These are phyloP conservation scores for Cavenderia fasciculata DNA, from an alignment of 78 protist genomes.

Conservation along the genomic window DNA sequence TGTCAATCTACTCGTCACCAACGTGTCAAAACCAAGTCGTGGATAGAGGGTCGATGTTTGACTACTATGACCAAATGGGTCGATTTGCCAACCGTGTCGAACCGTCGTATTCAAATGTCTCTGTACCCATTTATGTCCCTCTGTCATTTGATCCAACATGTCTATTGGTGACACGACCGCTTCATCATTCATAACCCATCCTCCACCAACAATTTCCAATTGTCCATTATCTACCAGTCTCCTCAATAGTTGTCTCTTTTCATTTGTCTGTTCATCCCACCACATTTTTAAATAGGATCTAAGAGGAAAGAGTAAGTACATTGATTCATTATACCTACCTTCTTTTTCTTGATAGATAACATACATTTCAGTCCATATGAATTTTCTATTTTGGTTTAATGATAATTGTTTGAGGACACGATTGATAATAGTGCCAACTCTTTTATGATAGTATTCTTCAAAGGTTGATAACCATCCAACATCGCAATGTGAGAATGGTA, in stretches of 20 bases:
- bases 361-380: conserved; percentile 75
- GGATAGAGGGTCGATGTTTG: conserved; percentile 41
- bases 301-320: not conserved
- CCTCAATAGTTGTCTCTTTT: not conserved
- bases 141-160: conserved; percentile 87
- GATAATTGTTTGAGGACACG: not conserved
- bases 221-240: conserved; percentile 46
- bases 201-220: conserved; percentile 84
- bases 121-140: conserved; percentile 83
- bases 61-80: conserved; percentile 91
- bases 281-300: conserved; percentile 81
- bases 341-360: conserved; percentile 2
- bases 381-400: conserved; percentile 8
- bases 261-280: conserved; percentile 36
- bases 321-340: not conserved
- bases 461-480: conserved; percentile 80
- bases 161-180: conserved; percentile 64
- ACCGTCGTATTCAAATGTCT: conserved; percentile 55
- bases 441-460: conserved; percentile 45
- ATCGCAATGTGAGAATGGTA: conserved; percentile 85
- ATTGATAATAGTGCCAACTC: conserved; percentile 3
- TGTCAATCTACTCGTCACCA: conserved; percentile 82
- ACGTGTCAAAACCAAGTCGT: conserved; percentile 57
- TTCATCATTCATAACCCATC: conserved; percentile 91
- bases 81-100: conserved; percentile 86